Evolutionary conservation across 495 filamentous ascomycete genomes (phyloP).

Genomic region (Talaromyces adpressus): DNA sequence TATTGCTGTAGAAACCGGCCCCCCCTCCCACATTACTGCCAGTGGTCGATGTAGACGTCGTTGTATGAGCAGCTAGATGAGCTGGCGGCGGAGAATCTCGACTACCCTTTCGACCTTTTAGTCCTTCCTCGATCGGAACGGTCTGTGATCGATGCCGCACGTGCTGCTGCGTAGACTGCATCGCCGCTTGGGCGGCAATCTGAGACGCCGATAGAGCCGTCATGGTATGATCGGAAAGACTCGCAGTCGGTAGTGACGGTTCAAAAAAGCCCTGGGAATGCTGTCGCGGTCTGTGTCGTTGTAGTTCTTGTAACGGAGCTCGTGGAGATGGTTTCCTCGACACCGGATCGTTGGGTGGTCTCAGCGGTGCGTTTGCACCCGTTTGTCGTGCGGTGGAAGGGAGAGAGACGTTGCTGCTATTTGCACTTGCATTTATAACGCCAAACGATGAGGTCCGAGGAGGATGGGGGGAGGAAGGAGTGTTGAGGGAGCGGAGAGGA

Average conservation of each 20-base stretch:
- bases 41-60: conserved; percentile 51
- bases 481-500: conserved; percentile 13
- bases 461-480: conserved; percentile 28
- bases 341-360: conserved; percentile 35
- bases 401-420: conserved; percentile 23
- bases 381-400: conserved; percentile 15
- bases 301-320: conserved; percentile 26
- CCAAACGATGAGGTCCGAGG: conserved; percentile 26
- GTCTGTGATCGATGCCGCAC: conserved; percentile 68
- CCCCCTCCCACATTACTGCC: conserved; percentile 41
- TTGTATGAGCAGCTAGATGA: conserved; percentile 29
- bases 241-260: conserved; percentile 69
- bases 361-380: conserved; percentile 26
- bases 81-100: conserved; percentile 31
- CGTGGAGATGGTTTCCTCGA: conserved; percentile 34
- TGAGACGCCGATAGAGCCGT: conserved; percentile 63
- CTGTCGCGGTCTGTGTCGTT: conserved; percentile 45
- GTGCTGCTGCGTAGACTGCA: conserved; percentile 58
- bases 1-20: conserved; percentile 43
- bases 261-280: conserved; percentile 89
- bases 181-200: conserved; percentile 87
- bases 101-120: conserved; percentile 27
- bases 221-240: conserved; percentile 38
- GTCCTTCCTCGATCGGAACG: conserved; percentile 35
- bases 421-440: conserved; percentile 17